Evolutionary conservation across 768 basidiomycete species (phyloP), one percentile per base, ranked within the genome.

Genomic region (Gyrodon lividus): DNA sequence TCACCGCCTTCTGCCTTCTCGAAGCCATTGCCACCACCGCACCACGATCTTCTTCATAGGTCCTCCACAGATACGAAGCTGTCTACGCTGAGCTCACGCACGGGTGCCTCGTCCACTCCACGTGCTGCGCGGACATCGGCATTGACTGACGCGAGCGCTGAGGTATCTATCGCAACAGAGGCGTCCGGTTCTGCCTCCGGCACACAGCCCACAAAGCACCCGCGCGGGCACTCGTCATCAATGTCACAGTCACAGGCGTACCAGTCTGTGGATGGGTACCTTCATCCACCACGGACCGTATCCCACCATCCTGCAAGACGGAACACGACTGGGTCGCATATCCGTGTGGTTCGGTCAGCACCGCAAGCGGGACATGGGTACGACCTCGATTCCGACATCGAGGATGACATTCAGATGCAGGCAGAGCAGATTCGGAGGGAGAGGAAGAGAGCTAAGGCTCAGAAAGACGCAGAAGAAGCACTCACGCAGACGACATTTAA

Each of bases 401-500:
- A 75, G 24, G 77, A 72, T 30, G 86, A 83, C 62, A 97, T 97
- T 39, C 81, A 93, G 61, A 75, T 84, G n/a, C 89, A 94, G 58
- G 92, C 91, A 0, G 93, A 96, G 58, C 83, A 84, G 56, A 92
- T 97, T 47, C 74, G 94, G 45, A 70, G 86, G 43, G 91, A 96
- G 70, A 75, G 93, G 39, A 91, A 92, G 67, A 75, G 89, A 14
- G 85, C 78, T 6, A 85, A 84, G 66, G 78, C 79, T 51, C 81
- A 80, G 65, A 78, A 78, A 54, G 81, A 82, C 54, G 82, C 79
- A 1, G 85, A 83, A 66, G 82, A 79, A 6, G 80, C 76, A 6
- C 67, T 83, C 44, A 83, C 78, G 12, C 67, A 61, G 19, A 60
- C 56, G 12, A 51, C 54, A 12, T 59, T 60, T 33, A 54, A 49